Base-by-base conservation (phyloP, 768 basidiomycete genomes). In the Leccinum rimulosum region DNA sequence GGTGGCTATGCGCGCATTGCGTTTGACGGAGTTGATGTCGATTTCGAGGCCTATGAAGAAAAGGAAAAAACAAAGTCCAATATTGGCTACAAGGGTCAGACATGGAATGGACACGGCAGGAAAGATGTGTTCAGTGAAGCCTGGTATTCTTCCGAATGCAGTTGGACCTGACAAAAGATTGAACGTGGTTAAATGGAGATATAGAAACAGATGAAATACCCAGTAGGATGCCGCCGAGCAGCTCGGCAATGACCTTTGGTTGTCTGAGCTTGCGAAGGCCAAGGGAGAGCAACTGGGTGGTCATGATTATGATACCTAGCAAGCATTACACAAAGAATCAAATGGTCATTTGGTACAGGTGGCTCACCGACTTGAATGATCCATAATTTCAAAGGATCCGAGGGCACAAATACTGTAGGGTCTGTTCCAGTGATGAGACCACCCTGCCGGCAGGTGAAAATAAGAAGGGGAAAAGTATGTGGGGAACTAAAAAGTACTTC, bases 11-110 rank as follows among this genome's bases (percentile, higher is more conserved):
- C 84, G 80, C 1, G 82, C 86, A 77, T 92, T 91, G 45, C 88
- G 86, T 66, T 81, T 87, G 74, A 98, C 87, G 58, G 97, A 78
- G 6, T 77, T 75, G 0, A 80, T 76, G 58, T 98, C 97, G 58
- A 97, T 93, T 76, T 93, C 91, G 30, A 96, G 85, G 4, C 96
- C 96, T 48, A 98, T 88, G 60, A 98, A 82, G 76, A 97, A 98
- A 14, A 98, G 82, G 75, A 93, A 95, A 49, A 94, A 82, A 63
- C 87, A 88, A 5, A 93, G 81, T 7, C 92, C 96, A 60, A 98
- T 91, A 65, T 92, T 91, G 14, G 96, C 91, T 17, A 89, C 86
- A 27, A 98, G 86, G 56, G 85, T 86, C 19, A 98, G 84, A 70
- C 88, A 95, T 0, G 94, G 80, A 6, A 82, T 71, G 0, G 93